Percentiles rank a stretch among this genome's conserved stretches.
phyloP scores from a whole-genome alignment of 208 protist genomes.

The Trypanosoma theileri region DNA sequence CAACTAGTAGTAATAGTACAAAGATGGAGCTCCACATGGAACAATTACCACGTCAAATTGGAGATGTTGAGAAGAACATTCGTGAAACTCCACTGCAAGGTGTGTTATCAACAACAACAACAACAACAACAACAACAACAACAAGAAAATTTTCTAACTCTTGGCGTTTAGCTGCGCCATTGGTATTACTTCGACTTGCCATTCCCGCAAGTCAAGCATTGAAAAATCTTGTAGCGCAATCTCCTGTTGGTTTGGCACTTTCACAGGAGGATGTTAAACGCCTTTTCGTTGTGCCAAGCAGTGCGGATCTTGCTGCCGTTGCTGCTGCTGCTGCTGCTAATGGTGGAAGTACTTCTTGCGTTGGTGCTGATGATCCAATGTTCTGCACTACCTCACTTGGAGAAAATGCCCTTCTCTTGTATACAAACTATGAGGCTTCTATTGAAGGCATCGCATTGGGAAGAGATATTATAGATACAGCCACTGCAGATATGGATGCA shows the following conservation, averaged over 20 bases:
- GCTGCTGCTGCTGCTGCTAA: slow-evolving; percentile 10
- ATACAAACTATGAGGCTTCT: slow-evolving; percentile 32
- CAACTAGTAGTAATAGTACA: background rate
- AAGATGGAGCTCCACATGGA: slow-evolving; percentile 18
- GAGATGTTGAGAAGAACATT: slow-evolving; percentile 24
- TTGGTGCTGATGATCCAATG: slow-evolving; percentile 14
- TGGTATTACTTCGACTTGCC: slow-evolving; percentile 41
- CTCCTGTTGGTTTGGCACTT: slow-evolving; percentile 49
- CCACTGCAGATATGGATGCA: background rate
- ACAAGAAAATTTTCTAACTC: background rate
- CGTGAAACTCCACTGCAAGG: background rate
- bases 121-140: background rate
- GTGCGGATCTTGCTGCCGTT: background rate
- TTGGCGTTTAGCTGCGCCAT: slow-evolving; percentile 28
- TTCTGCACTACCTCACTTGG: slow-evolving; percentile 26
- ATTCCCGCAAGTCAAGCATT: slow-evolving; percentile 54
- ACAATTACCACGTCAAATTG: slow-evolving; percentile 17
- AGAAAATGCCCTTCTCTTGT: slow-evolving; percentile 19
- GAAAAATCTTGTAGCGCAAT: slow-evolving; percentile 62
- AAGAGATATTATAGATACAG: background rate
- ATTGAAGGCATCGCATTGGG: background rate
- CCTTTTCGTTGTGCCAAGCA: slow-evolving; percentile 36
- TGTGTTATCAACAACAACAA: background rate
- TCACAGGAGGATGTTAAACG: slow-evolving; percentile 61
- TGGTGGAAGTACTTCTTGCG: background rate